These are phyloP conservation scores for Lepidium aucheri DNA, from an alignment of 345 rosid species.

Conservation along the genomic window DNA sequence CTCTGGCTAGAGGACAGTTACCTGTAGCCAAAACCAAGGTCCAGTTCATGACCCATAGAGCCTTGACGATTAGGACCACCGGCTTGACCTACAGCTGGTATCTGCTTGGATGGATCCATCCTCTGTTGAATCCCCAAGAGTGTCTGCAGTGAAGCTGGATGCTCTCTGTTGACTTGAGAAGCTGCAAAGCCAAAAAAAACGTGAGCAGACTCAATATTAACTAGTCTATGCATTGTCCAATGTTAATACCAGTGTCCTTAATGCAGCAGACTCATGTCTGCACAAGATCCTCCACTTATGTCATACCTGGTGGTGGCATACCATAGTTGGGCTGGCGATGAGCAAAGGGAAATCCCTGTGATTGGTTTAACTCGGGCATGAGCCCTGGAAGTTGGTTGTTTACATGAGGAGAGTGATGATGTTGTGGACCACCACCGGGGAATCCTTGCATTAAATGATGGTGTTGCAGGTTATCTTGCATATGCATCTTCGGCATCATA, in stretches of 20 bases:
- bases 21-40: slow-evolving; percentile 62
- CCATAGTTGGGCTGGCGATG: slow-evolving; percentile 53
- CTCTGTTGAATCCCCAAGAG: slow-evolving; percentile 72
- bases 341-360: slow-evolving; percentile 58
- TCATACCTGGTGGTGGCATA: slow-evolving; percentile 42
- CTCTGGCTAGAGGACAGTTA: slow-evolving; percentile 20
- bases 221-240: neutral
- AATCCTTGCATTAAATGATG: slow-evolving; percentile 51
- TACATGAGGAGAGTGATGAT: slow-evolving; percentile 36
- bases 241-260: neutral
- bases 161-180: slow-evolving; percentile 42
- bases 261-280: too few relatives aligned
- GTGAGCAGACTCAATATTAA: neutral
- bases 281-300: too few relatives aligned
- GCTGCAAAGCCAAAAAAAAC: slow-evolving; percentile 28
- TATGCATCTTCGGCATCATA: slow-evolving; percentile 58
- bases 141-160: slow-evolving; percentile 66
- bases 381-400: slow-evolving; percentile 50
- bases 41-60: slow-evolving; percentile 56
- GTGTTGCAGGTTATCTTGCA: slow-evolving; percentile 50
- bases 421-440: slow-evolving; percentile 39
- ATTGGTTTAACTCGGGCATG: slow-evolving; percentile 44
- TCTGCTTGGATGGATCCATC: slow-evolving; percentile 49
- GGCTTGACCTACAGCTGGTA: slow-evolving; percentile 32
- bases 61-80: slow-evolving; percentile 48